phyloP scores from a whole-genome alignment of 2,329 filamentous ascomycete species.

The Emmonsiellopsis sp. region DNA sequence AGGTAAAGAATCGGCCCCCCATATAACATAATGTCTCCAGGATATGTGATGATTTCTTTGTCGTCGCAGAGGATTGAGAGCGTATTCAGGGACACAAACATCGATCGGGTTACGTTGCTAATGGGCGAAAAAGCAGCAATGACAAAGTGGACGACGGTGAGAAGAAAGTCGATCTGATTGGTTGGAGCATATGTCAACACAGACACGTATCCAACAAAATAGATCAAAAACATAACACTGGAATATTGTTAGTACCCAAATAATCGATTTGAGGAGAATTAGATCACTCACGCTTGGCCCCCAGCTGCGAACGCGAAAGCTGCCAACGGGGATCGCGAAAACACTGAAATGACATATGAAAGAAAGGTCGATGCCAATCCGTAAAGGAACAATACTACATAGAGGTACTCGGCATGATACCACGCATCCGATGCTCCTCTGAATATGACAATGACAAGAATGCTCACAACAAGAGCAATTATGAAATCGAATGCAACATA shows the following conservation, averaged over 20 bases:
- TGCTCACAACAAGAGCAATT: slow-evolving; percentile 59
- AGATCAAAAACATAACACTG: slow-evolving; percentile 57
- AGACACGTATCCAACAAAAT: slow-evolving; percentile 61
- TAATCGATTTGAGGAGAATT: slow-evolving; percentile 9
- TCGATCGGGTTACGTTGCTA: slow-evolving; percentile 61
- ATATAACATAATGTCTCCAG: slow-evolving; percentile 63
- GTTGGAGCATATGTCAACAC: slow-evolving; percentile 68
- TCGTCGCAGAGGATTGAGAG: slow-evolving; percentile 69
- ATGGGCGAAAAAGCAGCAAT: slow-evolving; percentile 68
- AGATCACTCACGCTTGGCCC: slow-evolving; percentile 50
- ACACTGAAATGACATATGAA: slow-evolving; percentile 72
- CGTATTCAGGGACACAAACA: slow-evolving; percentile 72
- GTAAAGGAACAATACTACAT: slow-evolving; percentile 70
- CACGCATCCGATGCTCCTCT: slow-evolving; percentile 53
- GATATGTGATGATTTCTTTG: slow-evolving; percentile 56
- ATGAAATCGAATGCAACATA: slow-evolving; percentile 73
- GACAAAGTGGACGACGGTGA: slow-evolving; percentile 65
- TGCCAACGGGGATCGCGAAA: slow-evolving; percentile 67
- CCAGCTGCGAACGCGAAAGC: slow-evolving; percentile 77
- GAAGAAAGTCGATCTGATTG: slow-evolving; percentile 55
- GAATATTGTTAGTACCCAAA: slow-evolving; percentile 12
- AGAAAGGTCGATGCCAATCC: slow-evolving; percentile 68
- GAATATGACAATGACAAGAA: slow-evolving; percentile 61
- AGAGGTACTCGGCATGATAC: slow-evolving; percentile 74
- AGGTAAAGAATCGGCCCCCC: slow-evolving; percentile 81